Base-by-base conservation (phyloP, 176 grass and related monocot genomes). In the Bromus sterilis region DNA sequence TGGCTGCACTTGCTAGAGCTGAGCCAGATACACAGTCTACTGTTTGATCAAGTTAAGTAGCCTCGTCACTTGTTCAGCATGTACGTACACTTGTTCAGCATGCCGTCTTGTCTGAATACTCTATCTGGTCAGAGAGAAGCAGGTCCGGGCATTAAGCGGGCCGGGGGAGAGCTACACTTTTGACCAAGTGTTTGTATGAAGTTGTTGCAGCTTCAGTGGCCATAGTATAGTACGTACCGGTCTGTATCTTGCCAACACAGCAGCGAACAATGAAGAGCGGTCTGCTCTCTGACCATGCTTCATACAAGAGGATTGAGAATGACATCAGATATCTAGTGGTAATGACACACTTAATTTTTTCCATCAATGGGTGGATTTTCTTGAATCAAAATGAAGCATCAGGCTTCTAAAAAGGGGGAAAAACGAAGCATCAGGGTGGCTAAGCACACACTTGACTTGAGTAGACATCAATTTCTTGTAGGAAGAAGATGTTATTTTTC, bases 151-250 rank as follows among this genome's bases (percentile, higher is more conserved):
- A 66, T 85, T 86, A 85, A 78, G 78, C 11, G n/a, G 20, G 25
- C 73, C 11, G n/a, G 20, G 25, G 34, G 66, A 43, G 79, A 53
- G n/a, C 74, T 83, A 90, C 83, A 39, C 88, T 90, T 82, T 90
- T 82, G 88, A 90, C 83, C 37, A 82, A 77, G 57, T 56, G 56
- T 75, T 78, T 73, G 56, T 75, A 82, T 73, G 79, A 86, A 89
- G 88, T 85, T 77, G 87, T 85, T 89, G 78, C 35, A 89, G 78
- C 78, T 76, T 85, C 42, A 65, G 31, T 72, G 56, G 16, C 20
- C 33, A 64, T 84, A 69, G 53, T 35, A 76, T 53, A 37, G 33
- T 30, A 20, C 23, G 40, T 24, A 48, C 40, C 29, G 55, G 12
- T 40, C 26, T 80, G 69, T 61, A 81, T 71, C 32, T 69, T 85